Base-by-base conservation (phyloP, 495 filamentous ascomycete species). In the Aspergillus indologenus region DNA sequence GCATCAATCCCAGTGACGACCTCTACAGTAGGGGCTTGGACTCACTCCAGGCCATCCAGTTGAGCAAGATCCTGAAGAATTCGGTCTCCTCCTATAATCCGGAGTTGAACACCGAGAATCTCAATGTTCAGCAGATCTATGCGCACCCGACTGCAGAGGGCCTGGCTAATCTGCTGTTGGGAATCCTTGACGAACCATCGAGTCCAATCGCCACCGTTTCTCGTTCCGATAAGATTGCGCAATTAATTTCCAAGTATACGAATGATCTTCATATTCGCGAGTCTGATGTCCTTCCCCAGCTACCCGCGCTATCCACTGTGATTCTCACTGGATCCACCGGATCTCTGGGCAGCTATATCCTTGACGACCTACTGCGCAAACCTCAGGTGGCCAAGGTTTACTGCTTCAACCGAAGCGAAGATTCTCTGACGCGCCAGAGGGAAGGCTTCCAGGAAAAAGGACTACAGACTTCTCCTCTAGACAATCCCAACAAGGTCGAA, bases 321-420 rank as follows among this genome's bases (percentile, higher is more conserved):
- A 56, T 86, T 18, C 68, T 87, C 15, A 87, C 83, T 0, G 84
- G 85, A 21, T 77, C 79, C 0, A 86, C 85, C 1, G 85, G 84
- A 19, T 74, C 75, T 19, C 59, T 88, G 8, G 85, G 85, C 4
- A 80, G 74, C 1, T 83, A 85, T 63, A 68, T 87, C 57, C 68
- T 87, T 0, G 71, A 81, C 54, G 43, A 66, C 7, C 70, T 83
- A n/a, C 53, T 74, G 0, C 68, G 73, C 0, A 54, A 57, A 40
- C 6, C 51, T 1, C 54, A 57, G 7, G 75, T 87, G 9, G 60
- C 67, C 51, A 79, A 79, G 57, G 68, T 86, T 34, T 72, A 79
- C 61, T 86, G 82, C 56, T 69, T 86, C 54, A 86, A 86, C 65
- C 77, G 85, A n/a, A 61, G 46, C 0, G 20, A 60, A 5, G 66